Evolutionary conservation across 1,284 basidiomycete species (phyloP).

Genomic region (Heterobasidion occidentale): DNA sequence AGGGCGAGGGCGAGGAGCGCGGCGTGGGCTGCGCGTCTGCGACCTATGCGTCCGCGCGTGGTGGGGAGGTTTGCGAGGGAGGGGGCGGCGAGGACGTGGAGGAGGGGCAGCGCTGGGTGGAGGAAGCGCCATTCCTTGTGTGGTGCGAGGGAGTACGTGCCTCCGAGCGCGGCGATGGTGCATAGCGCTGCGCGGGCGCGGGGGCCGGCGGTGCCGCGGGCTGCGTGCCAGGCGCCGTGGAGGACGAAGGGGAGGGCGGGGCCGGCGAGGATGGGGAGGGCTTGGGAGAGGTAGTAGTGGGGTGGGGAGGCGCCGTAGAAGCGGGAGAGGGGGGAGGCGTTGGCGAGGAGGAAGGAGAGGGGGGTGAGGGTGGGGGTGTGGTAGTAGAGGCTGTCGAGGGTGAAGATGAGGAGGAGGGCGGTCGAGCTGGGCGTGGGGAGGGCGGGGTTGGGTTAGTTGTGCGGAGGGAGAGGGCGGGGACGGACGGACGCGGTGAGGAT

Average conservation of each 20-base stretch:
- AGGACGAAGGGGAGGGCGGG: slow-evolving; percentile 68
- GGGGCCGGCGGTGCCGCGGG: slow-evolving; percentile 14
- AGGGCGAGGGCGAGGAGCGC: slow-evolving; percentile 44
- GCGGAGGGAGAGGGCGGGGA: neutral
- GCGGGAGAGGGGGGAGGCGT: slow-evolving; percentile 77
- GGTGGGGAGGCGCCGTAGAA: slow-evolving; percentile 89
- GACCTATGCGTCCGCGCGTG: slow-evolving; percentile 12
- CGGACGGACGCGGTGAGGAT: slow-evolving; percentile 35
- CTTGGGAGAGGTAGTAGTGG: slow-evolving; percentile 90
- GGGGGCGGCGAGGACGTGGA: slow-evolving; percentile 75
- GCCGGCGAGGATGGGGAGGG: slow-evolving; percentile 73
- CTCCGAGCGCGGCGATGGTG: slow-evolving; percentile 57
- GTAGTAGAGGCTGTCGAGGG: slow-evolving; percentile 69
- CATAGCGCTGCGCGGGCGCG: slow-evolving; percentile 38
- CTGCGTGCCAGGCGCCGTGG: slow-evolving; percentile 42
- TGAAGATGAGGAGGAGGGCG: slow-evolving; percentile 32
- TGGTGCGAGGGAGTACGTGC: slow-evolving; percentile 69
- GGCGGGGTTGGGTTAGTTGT: neutral
- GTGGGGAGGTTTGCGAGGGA: slow-evolving; percentile 45
- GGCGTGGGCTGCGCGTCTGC: slow-evolving; percentile 28
- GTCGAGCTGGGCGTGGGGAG: slow-evolving; percentile 21
- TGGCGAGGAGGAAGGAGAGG: slow-evolving; percentile 75
- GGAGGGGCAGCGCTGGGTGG: slow-evolving; percentile 84
- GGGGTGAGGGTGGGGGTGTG: slow-evolving; percentile 65
- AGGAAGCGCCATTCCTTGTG: slow-evolving; percentile 98